Evolutionary conservation across 495 filamentous ascomycete species (phyloP), one percentile per base, ranked within the genome.

Genomic region (Entonaema liquescens): DNA sequence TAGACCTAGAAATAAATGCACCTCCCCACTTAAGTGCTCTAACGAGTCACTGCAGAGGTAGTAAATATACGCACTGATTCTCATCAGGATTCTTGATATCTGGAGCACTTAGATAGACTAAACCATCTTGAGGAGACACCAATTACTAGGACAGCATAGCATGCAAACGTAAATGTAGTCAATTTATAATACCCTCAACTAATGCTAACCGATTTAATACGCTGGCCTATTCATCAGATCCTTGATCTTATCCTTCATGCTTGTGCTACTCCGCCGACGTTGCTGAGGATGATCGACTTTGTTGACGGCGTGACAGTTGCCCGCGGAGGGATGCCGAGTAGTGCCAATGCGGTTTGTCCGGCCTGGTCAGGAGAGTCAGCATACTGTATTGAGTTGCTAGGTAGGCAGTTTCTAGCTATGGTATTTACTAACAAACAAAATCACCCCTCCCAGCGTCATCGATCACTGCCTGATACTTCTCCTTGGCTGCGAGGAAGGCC

Each of bases 391-490:
- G 3, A 5, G 13, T 28, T 7, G 31, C 31, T 33, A 33, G 31
- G 31, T 9, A 7, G 31, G 5, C 11, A 15, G 11, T 8, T 35
- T 47, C 12, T 29, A 42, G n/a, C 3, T 35, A 11, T 31, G 25
- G 15, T 11, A 31, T 42, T 26, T 50, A 58, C 75, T 75, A 35
- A 77, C 75, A 77, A 13, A 74, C 74, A 38, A 68, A 75, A 49
- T 77, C 75, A 19, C 61, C 73, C 5, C 75, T 74, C 9, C 75
- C 75, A 2, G 75, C 75, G 65, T 77, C 75, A 56, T 76, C 70
- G 11, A 77, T 55, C 6, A 77, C 70, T 47, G 75, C 75, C 59
- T 77, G 73, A 29, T 71, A 77, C 67, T 77, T 77, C 59, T 77
- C 75, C 62, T 76, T 77, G 29, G 75, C 75, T 15, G 59, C 36